phyloP scores from a whole-genome alignment of 2,329 filamentous ascomycete species.

The Chaetomiaceae sp. region DNA sequence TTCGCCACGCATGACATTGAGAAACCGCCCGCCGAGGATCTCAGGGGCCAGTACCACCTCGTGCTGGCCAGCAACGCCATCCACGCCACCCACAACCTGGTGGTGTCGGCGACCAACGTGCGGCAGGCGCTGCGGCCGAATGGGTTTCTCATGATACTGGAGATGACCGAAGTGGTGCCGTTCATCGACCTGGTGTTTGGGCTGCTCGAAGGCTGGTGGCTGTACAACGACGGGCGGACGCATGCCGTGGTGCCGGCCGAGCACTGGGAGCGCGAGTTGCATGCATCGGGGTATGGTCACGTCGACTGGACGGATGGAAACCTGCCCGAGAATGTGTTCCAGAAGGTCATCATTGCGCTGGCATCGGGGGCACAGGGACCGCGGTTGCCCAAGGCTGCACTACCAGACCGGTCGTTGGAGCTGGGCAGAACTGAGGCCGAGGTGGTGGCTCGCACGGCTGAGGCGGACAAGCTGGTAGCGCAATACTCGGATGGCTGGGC shows the following conservation, averaged over 20 bases:
- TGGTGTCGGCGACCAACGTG: slow-evolving; percentile 24
- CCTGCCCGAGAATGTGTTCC: too few species aligned
- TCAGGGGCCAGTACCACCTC: slow-evolving; percentile 29
- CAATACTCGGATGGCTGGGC: too few species aligned
- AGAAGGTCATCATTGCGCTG: too few species aligned
- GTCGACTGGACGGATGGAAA: slow-evolving; percentile 33
- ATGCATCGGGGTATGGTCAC: slow-evolving; percentile 26
- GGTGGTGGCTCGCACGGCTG: too few species aligned
- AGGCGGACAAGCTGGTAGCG: too few species aligned
- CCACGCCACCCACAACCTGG: slow-evolving; percentile 31
- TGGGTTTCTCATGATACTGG: slow-evolving; percentile 33
- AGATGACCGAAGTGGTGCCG: slow-evolving; percentile 30
- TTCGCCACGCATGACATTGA: slow-evolving; percentile 31
- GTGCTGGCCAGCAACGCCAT: slow-evolving; percentile 33
- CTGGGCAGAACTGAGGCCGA: too few species aligned
- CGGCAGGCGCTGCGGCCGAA: slow-evolving; percentile 28
- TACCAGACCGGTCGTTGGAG: too few species aligned
- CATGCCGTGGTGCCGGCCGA: slow-evolving; percentile 22
- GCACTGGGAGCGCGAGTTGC: slow-evolving; percentile 28
- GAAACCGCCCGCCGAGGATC: slow-evolving; percentile 22
- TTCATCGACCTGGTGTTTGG: slow-evolving; percentile 36
- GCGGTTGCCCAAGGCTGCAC: too few species aligned
- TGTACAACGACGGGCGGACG: slow-evolving; percentile 31
- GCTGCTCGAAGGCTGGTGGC: slow-evolving; percentile 37
- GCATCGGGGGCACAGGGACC: too few species aligned